These are phyloP conservation scores for Pichia gijzeniarum DNA, from an alignment of 805 yeast species.

Conservation along the genomic window DNA sequence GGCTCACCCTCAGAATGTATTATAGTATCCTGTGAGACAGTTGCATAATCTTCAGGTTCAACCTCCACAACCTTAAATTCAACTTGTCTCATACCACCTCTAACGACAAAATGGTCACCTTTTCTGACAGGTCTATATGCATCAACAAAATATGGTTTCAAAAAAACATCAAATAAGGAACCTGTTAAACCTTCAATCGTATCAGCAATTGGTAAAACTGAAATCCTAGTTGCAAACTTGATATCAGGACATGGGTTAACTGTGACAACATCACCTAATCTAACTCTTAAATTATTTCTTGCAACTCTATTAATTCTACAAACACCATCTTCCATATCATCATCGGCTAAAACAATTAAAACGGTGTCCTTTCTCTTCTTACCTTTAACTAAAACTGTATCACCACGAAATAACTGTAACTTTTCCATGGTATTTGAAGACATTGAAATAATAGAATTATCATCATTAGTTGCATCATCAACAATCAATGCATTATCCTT, in stretches of 20 bases:
- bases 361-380: conserved; percentile 98
- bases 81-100: conserved; percentile 99
- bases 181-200: conserved; percentile 98
- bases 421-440: conserved; percentile 93
- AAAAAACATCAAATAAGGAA: conserved; percentile 88
- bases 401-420: conserved; percentile 94
- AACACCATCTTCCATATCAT: conserved; percentile 92
- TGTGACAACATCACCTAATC: conserved; percentile 88
- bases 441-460: conserved; percentile 93
- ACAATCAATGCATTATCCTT: conserved; percentile 90
- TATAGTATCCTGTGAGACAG: conserved; percentile 96
- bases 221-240: conserved; percentile 91
- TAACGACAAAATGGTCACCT: conserved; percentile 91
- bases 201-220: conserved; percentile 95
- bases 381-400: conserved; percentile 94
- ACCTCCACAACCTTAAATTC: conserved; percentile 98
- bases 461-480: conserved; percentile 96
- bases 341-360: conserved; percentile 90
- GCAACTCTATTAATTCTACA: conserved; percentile 94
- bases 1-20: conserved; percentile 99
- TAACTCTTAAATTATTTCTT: conserved; percentile 87
- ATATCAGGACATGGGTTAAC: conserved; percentile 97
- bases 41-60: conserved; percentile 95
- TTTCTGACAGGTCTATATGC: conserved; percentile 98
- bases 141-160: conserved; percentile 97